Evolutionary conservation across 805 yeast genomes (phyloP).

Genomic region (Pichia sporocuriosa): DNA sequence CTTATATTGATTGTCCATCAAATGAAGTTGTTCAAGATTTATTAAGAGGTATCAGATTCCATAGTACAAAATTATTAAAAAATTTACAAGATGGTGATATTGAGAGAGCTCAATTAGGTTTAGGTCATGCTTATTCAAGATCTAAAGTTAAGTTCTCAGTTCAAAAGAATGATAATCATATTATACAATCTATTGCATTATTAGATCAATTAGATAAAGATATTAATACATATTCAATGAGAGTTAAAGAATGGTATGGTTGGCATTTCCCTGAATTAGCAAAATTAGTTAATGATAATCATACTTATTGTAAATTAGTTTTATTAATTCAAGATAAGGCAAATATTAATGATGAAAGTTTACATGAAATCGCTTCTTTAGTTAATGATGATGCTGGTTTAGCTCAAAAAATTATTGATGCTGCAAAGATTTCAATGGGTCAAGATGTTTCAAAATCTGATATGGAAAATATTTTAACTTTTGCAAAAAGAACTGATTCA

Average conservation of each 20-base stretch:
- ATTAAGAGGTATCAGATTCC: constrained; percentile 89
- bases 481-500: constrained; percentile 90
- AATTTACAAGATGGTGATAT: constrained; percentile 91
- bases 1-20: constrained; percentile 82
- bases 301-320: constrained; percentile 75
- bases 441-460: constrained; percentile 95
- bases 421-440: constrained; percentile 97
- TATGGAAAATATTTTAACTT: constrained; percentile 82
- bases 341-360: constrained; percentile 66
- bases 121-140: constrained; percentile 98
- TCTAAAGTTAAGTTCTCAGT: constrained; percentile 98
- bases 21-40: constrained; percentile 92
- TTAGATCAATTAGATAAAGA: constrained; percentile 97
- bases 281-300: constrained; percentile 84
- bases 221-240: constrained; percentile 94
- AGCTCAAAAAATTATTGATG: constrained; percentile 87
- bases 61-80: constrained; percentile 82
- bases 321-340: constrained; percentile 82
- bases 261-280: constrained; percentile 99
- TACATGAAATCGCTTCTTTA: constrained; percentile 88
- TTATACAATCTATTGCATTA: constrained; percentile 96
- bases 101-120: constrained; percentile 97
- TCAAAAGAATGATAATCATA: constrained; percentile 97
- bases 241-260: constrained; percentile 97
- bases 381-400: constrained; percentile 87